phyloP scores from a whole-genome alignment of 2,329 filamentous ascomycete genomes.

The Arthroderma uncinatum region DNA sequence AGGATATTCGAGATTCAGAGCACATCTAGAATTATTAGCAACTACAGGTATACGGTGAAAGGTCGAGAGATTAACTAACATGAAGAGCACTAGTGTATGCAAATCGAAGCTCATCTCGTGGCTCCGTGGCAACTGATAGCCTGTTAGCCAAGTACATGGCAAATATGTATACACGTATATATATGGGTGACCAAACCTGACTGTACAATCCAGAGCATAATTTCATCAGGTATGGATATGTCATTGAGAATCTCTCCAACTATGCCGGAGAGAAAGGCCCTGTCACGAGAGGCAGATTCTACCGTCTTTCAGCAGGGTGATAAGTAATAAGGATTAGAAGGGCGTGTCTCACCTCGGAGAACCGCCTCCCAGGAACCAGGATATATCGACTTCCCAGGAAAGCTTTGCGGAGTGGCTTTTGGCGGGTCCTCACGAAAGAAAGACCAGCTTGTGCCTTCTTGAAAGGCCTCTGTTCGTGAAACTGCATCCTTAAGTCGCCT shows the following conservation, averaged over 20 bases:
- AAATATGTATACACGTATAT: neutral
- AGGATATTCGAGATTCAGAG: conserved; percentile 22
- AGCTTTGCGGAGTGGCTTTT: conserved; percentile 20
- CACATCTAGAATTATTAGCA: conserved; percentile 21
- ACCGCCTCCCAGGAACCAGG: conserved; percentile 23
- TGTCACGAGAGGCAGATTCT: conserved; percentile 43
- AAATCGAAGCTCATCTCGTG: conserved; percentile 44
- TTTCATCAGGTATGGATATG: conserved; percentile 47
- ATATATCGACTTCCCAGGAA: conserved; percentile 26
- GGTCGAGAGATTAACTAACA: conserved; percentile 20
- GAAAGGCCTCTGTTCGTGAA: conserved; percentile 49
- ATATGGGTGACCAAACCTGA: conserved; percentile 21
- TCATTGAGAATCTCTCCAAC: conserved; percentile 44
- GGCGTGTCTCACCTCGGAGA: conserved; percentile 24
- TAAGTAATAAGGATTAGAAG: neutral
- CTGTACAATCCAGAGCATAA: conserved; percentile 53
- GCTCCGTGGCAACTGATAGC: conserved; percentile 42
- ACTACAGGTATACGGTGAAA: neutral
- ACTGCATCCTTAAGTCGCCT: conserved; percentile 47
- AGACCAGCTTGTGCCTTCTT: conserved; percentile 43
- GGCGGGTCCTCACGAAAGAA: conserved; percentile 41
- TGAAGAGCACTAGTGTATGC: conserved; percentile 50
- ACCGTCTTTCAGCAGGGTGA: conserved; percentile 11
- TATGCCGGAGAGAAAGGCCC: conserved; percentile 52
- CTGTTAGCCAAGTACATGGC: neutral